Evolutionary conservation across 306 rosid species (phyloP).

Genomic region (Rubus idaeus): DNA sequence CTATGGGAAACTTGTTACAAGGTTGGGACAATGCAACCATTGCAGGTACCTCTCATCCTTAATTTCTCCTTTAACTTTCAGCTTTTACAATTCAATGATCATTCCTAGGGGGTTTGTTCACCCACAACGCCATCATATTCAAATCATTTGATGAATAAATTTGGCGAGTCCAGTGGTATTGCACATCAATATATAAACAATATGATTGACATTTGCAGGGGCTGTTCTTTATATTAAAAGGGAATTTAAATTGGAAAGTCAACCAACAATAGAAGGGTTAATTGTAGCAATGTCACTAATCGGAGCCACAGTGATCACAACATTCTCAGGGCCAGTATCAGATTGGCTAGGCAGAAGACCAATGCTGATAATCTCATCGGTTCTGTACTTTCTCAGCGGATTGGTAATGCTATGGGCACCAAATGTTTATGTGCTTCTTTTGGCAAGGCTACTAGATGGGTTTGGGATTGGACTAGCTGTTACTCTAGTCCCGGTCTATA

Average conservation of each 20-base stretch:
- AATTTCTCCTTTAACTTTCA: not conserved
- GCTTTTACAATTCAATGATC: not conserved
- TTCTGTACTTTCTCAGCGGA: slow-evolving; percentile 37
- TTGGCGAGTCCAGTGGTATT: not conserved
- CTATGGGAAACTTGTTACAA: slow-evolving; percentile 40
- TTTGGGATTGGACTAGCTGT: slow-evolving; percentile 50
- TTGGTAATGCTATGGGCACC: slow-evolving; percentile 49
- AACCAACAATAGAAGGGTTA: slow-evolving; percentile 41
- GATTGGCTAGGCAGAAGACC: slow-evolving; percentile 41
- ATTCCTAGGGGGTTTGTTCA: not conserved
- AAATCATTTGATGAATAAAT: not conserved
- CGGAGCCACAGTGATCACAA: slow-evolving; percentile 46
- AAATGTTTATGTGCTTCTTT: slow-evolving; percentile 31
- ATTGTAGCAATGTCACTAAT: slow-evolving; percentile 48
- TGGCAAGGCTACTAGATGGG: slow-evolving; percentile 41
- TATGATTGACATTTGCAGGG: slow-evolving; percentile 25
- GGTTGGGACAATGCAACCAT: slow-evolving; percentile 51
- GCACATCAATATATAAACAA: not conserved
- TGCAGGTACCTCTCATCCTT: slow-evolving; percentile 28
- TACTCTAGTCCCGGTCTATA: slow-evolving; percentile 45
- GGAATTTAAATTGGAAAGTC: slow-evolving; percentile 38
- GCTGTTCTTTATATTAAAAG: slow-evolving; percentile 42
- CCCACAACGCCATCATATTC: too few species aligned
- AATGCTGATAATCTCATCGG: slow-evolving; percentile 38
- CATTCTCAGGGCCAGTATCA: slow-evolving; percentile 41